Percentiles rank a stretch among this genome's conserved stretches.
phyloP scores from a whole-genome alignment of 192 early-diverging fungal genomes.

The Lunasporangiospora selenospora region DNA sequence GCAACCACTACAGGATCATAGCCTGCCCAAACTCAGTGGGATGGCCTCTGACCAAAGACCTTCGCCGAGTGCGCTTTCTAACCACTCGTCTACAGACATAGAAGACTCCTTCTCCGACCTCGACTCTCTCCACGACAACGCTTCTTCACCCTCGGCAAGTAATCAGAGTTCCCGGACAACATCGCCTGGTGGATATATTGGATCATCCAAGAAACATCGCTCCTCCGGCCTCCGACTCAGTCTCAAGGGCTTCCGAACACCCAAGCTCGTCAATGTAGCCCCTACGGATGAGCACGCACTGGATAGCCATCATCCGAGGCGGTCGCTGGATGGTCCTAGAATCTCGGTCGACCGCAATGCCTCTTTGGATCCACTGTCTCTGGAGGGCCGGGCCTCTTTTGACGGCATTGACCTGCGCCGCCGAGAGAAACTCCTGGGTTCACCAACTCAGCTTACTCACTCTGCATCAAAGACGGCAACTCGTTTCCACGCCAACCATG shows the following conservation, averaged over 20 bases:
- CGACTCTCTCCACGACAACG: slow-evolving; percentile 20
- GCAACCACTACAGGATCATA: not conserved
- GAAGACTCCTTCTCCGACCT: slow-evolving; percentile 38
- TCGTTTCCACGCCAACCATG: slow-evolving; percentile 43
- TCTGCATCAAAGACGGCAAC: slow-evolving; percentile 33
- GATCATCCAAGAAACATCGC: slow-evolving; percentile 7
- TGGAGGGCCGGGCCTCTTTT: slow-evolving; percentile 28
- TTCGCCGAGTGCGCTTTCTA: slow-evolving; percentile 38
- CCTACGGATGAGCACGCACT: slow-evolving; percentile 25
- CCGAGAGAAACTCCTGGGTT: slow-evolving; percentile 18
- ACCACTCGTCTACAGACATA: slow-evolving; percentile 31
- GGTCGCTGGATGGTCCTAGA: slow-evolving; percentile 10
- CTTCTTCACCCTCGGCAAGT: slow-evolving; percentile 18
- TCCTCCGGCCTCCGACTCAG: slow-evolving; percentile 29
- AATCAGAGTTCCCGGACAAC: slow-evolving; percentile 33
- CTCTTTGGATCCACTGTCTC: slow-evolving; percentile 9
- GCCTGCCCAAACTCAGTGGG: too few species aligned
- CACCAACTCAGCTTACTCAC: slow-evolving; percentile 16
- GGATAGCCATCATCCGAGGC: slow-evolving; percentile 1
- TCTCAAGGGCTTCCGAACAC: slow-evolving; percentile 28
- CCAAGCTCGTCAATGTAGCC: slow-evolving; percentile 7
- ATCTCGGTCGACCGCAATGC: not conserved
- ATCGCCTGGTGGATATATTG: slow-evolving; percentile 15
- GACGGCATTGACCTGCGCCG: slow-evolving; percentile 29
- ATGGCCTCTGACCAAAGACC: slow-evolving; percentile 12